Percentiles rank a stretch among this genome's conserved stretches.
phyloP scores from a whole-genome alignment of 2,329 filamentous ascomycete genomes.

The Diplodia seriata region DNA sequence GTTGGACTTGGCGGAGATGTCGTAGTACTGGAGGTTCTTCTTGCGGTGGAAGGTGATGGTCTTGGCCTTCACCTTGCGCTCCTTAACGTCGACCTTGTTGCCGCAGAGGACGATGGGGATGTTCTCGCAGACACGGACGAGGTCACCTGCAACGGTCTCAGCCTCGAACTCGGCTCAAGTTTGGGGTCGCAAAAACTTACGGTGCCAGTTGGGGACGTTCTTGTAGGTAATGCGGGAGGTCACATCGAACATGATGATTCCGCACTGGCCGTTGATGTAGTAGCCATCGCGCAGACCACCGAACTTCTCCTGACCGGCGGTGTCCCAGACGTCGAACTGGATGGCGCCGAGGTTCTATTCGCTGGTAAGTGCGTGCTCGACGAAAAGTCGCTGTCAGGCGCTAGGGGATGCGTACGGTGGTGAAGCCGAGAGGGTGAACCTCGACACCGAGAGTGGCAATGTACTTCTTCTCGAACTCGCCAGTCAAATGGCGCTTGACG shows the following conservation, averaged over 20 bases:
- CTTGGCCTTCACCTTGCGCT: slow-evolving; percentile 99
- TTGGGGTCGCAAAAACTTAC: slow-evolving; percentile 62
- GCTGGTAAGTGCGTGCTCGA: slow-evolving; percentile 23
- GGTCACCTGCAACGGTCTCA: slow-evolving; percentile 70
- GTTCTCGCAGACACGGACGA: slow-evolving; percentile 99
- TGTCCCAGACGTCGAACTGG: slow-evolving; percentile 99
- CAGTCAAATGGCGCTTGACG: slow-evolving; percentile 99
- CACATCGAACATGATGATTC: slow-evolving; percentile 99
- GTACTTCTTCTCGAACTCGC: slow-evolving; percentile 99
- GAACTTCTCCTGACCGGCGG: slow-evolving; percentile 99
- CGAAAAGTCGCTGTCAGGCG: slow-evolving; percentile 37
- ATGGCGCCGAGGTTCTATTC: slow-evolving; percentile 87
- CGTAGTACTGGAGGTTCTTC: slow-evolving; percentile 99
- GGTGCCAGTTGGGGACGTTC: slow-evolving; percentile 99
- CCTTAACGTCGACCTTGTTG: slow-evolving; percentile 99
- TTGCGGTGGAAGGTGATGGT: slow-evolving; percentile 99
- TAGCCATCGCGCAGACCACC: slow-evolving; percentile 99
- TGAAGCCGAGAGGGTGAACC: slow-evolving; percentile 97
- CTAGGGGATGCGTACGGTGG: slow-evolving; percentile 73
- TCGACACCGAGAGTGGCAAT: slow-evolving; percentile 99
- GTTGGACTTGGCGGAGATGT: slow-evolving; percentile 99
- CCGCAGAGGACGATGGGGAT: slow-evolving; percentile 97
- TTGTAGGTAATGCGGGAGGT: slow-evolving; percentile 99
- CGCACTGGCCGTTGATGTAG: slow-evolving; percentile 99
- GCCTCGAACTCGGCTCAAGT: not conserved